Base-by-base conservation (phyloP, 2,329 filamentous ascomycete species). In the Tolypocladium inflatum region DNA sequence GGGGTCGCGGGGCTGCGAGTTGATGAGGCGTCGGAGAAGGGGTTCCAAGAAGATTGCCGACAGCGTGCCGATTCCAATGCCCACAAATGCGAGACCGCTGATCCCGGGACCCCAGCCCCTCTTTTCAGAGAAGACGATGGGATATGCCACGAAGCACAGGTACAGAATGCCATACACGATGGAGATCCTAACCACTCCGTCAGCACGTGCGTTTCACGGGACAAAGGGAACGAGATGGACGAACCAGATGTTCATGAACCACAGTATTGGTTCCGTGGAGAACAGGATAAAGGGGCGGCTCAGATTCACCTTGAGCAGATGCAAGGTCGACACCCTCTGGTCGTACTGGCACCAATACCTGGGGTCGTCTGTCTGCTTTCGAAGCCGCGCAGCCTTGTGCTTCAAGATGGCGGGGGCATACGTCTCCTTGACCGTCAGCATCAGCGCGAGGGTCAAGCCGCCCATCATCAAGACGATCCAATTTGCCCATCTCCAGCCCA, bases 61-160 rank as follows among this genome's bases (percentile, higher is more conserved):
- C 64, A 87, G 73, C 2, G 81, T 85, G 53, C 88, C 87, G 21
- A 82, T 72, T n/a, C 81, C 84, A 23, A 85, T 77, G n/a, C 82
- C 92, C 7, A 87, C 66, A 71, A 95, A 97, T 1, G 90, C 82
- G 2, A 97, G 81, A 0, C 92, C 91, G 0, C 86, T 84, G 41
- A 88, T 73, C 1, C 89, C 86, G 0, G 87, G 78, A 2, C 79
- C 79, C 92, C 91, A 97, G 60, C 90, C 90, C 21, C 92, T 87
- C 59, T 81, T 69, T 45, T 87, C 77, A 13, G 80, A 78, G 72
- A 94, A 96, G 59, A 96, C 88, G 59, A 95, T 88, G 0, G 91
- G 91, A 70, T 95, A 95, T 15, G 90, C 90, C 19, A 95, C 87
- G 74, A 96, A 96, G 73, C 90, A 95, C 38, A 96, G 84, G 67